These are phyloP conservation scores for Aspergillus jensenii DNA, from an alignment of 2,329 filamentous ascomycete species.

Conservation along the genomic window DNA sequence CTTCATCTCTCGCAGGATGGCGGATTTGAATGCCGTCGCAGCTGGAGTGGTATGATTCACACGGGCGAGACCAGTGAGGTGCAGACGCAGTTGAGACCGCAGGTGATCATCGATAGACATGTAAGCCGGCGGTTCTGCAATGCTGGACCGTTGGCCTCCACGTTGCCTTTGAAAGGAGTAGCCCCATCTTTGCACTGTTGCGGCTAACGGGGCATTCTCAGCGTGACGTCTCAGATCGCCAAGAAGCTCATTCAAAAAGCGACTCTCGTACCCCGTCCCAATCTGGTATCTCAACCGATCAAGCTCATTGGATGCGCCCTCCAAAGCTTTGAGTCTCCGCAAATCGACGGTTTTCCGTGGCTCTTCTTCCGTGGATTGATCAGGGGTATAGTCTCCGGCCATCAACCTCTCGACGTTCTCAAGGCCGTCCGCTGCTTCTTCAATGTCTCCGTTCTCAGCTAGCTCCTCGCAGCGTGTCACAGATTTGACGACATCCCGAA, in stretches of 20 bases:
- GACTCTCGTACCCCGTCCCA: conserved; percentile 80
- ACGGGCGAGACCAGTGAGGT: conserved; percentile 75
- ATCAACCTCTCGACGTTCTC: conserved; percentile 78
- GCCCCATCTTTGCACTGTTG: conserved; percentile 83
- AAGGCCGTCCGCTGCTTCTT: conserved; percentile 75
- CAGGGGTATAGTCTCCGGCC: conserved; percentile 62
- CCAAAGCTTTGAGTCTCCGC: conserved; percentile 72
- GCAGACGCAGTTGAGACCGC: conserved; percentile 67
- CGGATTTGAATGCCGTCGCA: conserved; percentile 79
- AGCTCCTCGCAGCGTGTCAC: conserved; percentile 75
- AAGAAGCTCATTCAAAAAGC: conserved; percentile 75
- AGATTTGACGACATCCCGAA: conserved; percentile 73
- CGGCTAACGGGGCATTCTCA: conserved; percentile 66
- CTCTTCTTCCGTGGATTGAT: conserved; percentile 28
- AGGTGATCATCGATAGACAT: conserved; percentile 70
- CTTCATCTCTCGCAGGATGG: conserved; percentile 81
- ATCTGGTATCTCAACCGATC: conserved; percentile 74
- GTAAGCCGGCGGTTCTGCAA: conserved; percentile 75
- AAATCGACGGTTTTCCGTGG: conserved; percentile 63
- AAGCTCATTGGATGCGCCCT: conserved; percentile 76
- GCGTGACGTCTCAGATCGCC: conserved; percentile 79
- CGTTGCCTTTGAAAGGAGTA: conserved; percentile 71
- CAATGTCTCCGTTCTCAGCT: conserved; percentile 80
- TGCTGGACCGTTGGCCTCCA: conserved; percentile 64
- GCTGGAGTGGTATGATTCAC: conserved; percentile 78